Base-by-base conservation (phyloP, 768 basidiomycete species). In the Macrolepiota dolichaula region DNA sequence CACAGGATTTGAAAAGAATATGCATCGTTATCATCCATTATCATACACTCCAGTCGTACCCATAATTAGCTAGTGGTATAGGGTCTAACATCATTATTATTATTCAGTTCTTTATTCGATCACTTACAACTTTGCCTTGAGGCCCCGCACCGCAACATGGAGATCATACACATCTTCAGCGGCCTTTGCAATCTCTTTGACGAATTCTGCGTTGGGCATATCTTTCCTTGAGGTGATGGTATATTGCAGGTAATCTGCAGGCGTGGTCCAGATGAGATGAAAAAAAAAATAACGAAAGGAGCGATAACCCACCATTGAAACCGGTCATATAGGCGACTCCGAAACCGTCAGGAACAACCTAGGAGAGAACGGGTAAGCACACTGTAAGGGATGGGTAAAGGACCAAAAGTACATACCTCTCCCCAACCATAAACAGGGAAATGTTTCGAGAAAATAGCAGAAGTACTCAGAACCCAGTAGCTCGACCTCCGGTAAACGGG, bases 271-370 rank as follows among this genome's bases (percentile, higher is more conserved):
- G 59, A 37, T 62, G 64, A 13, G 22, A 7, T 51, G n/a, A 29
- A 38, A 25, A 11, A 40, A 22, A 38, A 19, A n/a, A 11, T n/a
- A n/a, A n/a, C n/a, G 46, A 3, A 27, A 17, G 17, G 17, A 49
- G 56, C n/a, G 24, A 24, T 19, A 40, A 71, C 83, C 57, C 60
- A 88, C 89, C 86, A 64, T 91, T 85, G 67, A 85, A 89, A 40
- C 92, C 91, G n/a, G 95, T 95, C 84, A 94, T 88, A 70, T 98
- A 98, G 12, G 94, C 90, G 32, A 98, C 89, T 35, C 96, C 96
- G 69, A 96, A 98, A 1, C 96, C 96, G 65, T 97, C 88, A 1
- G 92, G 88, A 25, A 96, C 93, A 49, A 98, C 91, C 82, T 83
- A n/a, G 36, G 42, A 9, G 22, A 24, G 35, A 10, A 40, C 32